Base-by-base conservation (phyloP, 805 yeast species). In the Starmerella riodocensis region DNA sequence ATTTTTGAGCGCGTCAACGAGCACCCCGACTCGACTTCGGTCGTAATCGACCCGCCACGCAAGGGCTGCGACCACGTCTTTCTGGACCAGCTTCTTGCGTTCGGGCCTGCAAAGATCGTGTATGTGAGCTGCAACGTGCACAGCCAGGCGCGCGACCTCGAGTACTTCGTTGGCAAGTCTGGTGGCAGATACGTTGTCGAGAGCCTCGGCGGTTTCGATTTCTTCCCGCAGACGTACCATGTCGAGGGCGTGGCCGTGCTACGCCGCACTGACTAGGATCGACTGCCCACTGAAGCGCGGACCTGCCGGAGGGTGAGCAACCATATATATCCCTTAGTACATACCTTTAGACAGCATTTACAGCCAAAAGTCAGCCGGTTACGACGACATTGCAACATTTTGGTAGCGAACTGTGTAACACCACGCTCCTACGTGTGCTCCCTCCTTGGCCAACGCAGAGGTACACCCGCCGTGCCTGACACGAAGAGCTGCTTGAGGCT, bases 111-210 rank as follows among this genome's bases (percentile, higher is more conserved):
- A 13, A 76, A 76, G 51, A 74, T 91, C 39, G 93, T 91, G n/a
- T 91, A 91, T 61, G 81, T 91, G 41, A 83, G 94, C 46, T 91
- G 98, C 66, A 91, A 91, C 56, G 98, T 91, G 35, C 96, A 88
- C 62, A 83, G 95, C 16, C 98, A 91, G 61, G 97, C 97, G 4
- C 68, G 97, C 52, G 98, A 91, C 58, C 57, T 91, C 33, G 88
- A 83, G 50, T 85, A 75, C 65, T 81, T 91, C 54, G 58, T 86
- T 76, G 88, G 7, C 67, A 31, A 40, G 28, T 28, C 45, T 5
- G 62, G 26, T 57, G 42, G 50, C n/a, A 12, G 23, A 17, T 91
- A 84, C 63, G 63, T 62, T 42, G 70, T 91, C 33, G 94, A 83
- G 49, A 78, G 88, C 50, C 67, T 91, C 19, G 75, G 84, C 54